Conservation (phyloP, 495 filamentous ascomycete species). For the Penicillium robsamsonii region DNA sequence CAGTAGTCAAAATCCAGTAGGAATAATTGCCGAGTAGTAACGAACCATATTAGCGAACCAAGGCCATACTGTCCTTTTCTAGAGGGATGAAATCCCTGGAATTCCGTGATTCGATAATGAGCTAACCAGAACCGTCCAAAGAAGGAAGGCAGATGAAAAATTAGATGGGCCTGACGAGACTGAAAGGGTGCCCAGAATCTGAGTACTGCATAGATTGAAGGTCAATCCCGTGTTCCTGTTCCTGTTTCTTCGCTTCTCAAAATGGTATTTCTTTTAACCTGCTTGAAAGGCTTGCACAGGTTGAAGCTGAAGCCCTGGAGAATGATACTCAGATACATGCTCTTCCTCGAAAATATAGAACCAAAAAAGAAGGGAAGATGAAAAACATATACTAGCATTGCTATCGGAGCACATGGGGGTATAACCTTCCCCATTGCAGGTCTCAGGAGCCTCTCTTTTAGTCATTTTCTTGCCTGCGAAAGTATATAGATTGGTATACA, state of each 20-base stretch:
- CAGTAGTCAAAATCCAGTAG: background rate
- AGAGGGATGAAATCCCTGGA: constrained; percentile 17
- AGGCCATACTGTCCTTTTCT: background rate
- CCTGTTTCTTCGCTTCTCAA: background rate
- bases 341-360: background rate
- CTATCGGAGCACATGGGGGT: constrained; percentile 37
- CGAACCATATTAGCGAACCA: background rate
- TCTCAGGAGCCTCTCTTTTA: constrained; percentile 10
- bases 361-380: background rate
- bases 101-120: constrained; percentile 5
- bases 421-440: constrained; percentile 24
- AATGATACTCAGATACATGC: background rate
- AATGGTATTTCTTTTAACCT: constrained; percentile 28
- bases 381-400: constrained; percentile 16
- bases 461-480: constrained; percentile 26
- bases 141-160: constrained; percentile 2
- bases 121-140: constrained; percentile 7
- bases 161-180: background rate
- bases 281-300: constrained; percentile 28
- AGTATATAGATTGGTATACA: background rate
- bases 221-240: background rate
- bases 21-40: background rate
- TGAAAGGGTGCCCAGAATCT: background rate
- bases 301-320: background rate
- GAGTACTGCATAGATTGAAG: background rate